A percentile compares a stretch with the other conserved stretches of the same genome.
Evolutionary conservation across 208 protist genomes (phyloP).

Genomic region (Crithidia sp.): DNA sequence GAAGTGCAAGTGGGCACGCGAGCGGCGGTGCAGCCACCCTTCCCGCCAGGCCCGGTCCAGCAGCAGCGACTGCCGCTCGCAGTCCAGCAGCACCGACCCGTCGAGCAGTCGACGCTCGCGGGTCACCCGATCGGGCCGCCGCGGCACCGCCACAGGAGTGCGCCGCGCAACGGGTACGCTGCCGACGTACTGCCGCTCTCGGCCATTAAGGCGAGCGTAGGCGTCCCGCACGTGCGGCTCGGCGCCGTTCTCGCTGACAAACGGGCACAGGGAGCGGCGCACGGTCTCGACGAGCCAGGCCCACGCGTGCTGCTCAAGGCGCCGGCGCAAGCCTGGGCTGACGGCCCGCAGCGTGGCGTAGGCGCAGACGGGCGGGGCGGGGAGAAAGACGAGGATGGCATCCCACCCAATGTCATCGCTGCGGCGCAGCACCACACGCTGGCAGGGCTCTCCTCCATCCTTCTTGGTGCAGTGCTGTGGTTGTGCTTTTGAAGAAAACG

Average conservation of each 20-base stretch:
- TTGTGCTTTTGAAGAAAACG: not conserved
- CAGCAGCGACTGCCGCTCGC: constrained; percentile 44
- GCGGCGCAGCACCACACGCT: not conserved
- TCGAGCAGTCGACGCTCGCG: constrained; percentile 16
- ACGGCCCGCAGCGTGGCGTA: constrained; percentile 24
- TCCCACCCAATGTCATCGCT: constrained; percentile 15
- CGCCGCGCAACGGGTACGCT: constrained; percentile 34
- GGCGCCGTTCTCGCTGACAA: constrained; percentile 20
- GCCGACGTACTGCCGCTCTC: constrained; percentile 32
- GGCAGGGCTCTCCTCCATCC: not conserved
- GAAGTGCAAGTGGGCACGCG: constrained; percentile 8
- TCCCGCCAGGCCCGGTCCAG: constrained; percentile 37
- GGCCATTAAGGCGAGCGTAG: constrained; percentile 34
- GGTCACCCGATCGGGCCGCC: not conserved
- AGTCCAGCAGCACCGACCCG: constrained; percentile 26
- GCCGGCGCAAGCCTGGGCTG: constrained; percentile 16
- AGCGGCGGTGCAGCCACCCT: constrained; percentile 26
- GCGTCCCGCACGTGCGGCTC: constrained; percentile 27
- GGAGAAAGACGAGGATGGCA: constrained; percentile 11
- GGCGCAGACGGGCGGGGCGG: not conserved
- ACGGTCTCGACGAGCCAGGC: constrained; percentile 19
- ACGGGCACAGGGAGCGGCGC: constrained; percentile 14
- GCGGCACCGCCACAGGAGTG: constrained; percentile 6
- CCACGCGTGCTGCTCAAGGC: constrained; percentile 27
- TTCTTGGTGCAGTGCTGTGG: not conserved